Base-by-base conservation (phyloP, 768 basidiomycete species). In the Cystofilobasidium ferigula region DNA sequence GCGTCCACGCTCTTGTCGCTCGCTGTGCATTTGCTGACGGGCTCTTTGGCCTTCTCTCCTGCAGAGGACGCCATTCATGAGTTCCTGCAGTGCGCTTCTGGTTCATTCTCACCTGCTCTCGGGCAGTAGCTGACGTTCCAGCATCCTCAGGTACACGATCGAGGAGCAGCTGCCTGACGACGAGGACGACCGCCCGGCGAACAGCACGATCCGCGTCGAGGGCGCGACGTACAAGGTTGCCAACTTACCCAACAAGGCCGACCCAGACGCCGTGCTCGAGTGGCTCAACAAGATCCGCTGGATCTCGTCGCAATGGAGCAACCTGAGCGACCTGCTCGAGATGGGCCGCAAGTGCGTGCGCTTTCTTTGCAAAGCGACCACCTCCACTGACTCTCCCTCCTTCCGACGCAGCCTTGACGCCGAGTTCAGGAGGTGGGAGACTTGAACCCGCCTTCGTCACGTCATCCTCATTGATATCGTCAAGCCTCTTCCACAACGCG, bases 251-350 rank as follows among this genome's bases (percentile, higher is more conserved):
- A 32, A 6, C 51, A 54, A 54, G 51, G 10, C 93, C 76, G 98
- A 98, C 74, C 82, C 98, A 63, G 89, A 93, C 70, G 85, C 86
- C 71, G 83, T 97, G 61, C 84, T 98, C 71, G 81, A 85, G 69
- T 90, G 85, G 84, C 83, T 97, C 70, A 89, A 86, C 64, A 79
- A 85, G 84, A n/a, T 16, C 18, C 51, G 51, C 9, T 54, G 51
- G 51, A n/a, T 54, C 7, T 30, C 51, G 30, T 30, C 18, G 28
- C 4, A 32, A 18, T 54, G 51, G 51, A 32, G 30, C 28, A 2
- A 32, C 28, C 51, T 54, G 8, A 54, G 5, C 5, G 9, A 54
- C 28, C 51, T 54, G 5, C 2, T 54, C 30, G 51, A 54, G 8
- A 18, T 1, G 2, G 8, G 51, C 9, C 9, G 12, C 4, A 54